Evolutionary conservation across 305 asterid genomes (phyloP).

Genomic region (Fraxinus angustifolia): DNA sequence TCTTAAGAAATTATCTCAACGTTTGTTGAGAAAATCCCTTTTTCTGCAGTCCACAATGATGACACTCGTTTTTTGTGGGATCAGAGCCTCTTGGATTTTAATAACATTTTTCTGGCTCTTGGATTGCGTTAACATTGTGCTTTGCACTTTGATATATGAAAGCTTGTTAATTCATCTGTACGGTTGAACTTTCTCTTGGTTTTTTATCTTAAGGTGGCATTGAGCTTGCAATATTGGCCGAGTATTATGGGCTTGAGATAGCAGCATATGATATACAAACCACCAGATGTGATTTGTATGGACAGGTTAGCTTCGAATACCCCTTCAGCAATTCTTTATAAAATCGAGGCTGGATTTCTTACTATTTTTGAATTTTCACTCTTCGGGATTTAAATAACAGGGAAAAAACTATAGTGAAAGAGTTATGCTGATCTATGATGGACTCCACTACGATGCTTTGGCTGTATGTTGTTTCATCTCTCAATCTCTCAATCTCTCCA

Average conservation of each 20-base stretch:
- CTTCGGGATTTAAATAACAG: slow-evolving; percentile 36
- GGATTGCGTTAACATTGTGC: not conserved
- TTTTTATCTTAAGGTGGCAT: slow-evolving; percentile 65
- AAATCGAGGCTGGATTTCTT: not conserved
- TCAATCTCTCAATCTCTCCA: not conserved
- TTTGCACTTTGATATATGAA: not conserved
- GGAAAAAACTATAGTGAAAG: slow-evolving; percentile 68
- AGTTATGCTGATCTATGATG: slow-evolving; percentile 92
- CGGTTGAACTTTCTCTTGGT: slow-evolving; percentile 17
- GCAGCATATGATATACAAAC: slow-evolving; percentile 96
- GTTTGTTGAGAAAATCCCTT: not conserved
- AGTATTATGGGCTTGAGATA: slow-evolving; percentile 75
- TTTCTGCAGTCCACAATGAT: not conserved
- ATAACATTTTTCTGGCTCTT: not conserved
- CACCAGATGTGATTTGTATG: slow-evolving; percentile 87
- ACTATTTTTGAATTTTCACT: slow-evolving; percentile 11
- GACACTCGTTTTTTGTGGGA: not conserved
- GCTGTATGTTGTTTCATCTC: slow-evolving; percentile 55
- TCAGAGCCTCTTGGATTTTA: not conserved
- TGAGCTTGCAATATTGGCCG: slow-evolving; percentile 82
- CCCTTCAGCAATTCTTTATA: slow-evolving; percentile 14
- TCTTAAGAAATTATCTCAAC: not conserved
- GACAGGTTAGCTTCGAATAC: slow-evolving; percentile 57
- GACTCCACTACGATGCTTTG: slow-evolving; percentile 95
- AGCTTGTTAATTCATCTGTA: slow-evolving; percentile 11